Percentiles rank a stretch among this genome's conserved stretches.
These are phyloP conservation scores for Colletotrichum destructivum DNA, from an alignment of 2,329 filamentous ascomycete genomes.

Conservation along the genomic window DNA sequence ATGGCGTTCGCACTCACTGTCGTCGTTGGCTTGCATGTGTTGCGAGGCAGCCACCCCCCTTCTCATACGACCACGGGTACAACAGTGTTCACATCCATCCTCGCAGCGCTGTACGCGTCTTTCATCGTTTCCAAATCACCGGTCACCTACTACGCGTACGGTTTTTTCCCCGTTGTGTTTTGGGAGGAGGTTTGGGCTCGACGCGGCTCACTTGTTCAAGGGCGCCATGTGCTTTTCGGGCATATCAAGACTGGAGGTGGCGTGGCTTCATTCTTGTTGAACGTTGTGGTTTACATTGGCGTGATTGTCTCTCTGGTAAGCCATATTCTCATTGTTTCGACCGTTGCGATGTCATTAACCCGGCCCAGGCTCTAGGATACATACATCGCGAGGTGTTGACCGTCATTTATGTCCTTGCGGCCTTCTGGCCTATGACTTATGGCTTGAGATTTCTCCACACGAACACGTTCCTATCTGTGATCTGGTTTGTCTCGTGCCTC, in stretches of 20 bases:
- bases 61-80: conserved; percentile 73
- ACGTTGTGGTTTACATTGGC: conserved; percentile 77
- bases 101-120: conserved; percentile 83
- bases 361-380: conserved; percentile 84
- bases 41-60: conserved; percentile 78
- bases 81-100: conserved; percentile 80
- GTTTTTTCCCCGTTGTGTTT: conserved; percentile 92
- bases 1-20: conserved; percentile 92
- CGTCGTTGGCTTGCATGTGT: conserved; percentile 88
- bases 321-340: conserved; percentile 31
- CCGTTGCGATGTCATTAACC: conserved; percentile 41
- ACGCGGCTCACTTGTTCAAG: conserved; percentile 77
- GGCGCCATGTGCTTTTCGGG: conserved; percentile 77
- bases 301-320: conserved; percentile 84
- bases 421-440: conserved; percentile 83
- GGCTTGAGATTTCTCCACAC: conserved; percentile 79
- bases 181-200: conserved; percentile 96
- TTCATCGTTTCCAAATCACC: conserved; percentile 87
- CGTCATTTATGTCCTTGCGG: conserved; percentile 80
- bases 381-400: conserved; percentile 92
- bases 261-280: conserved; percentile 72
- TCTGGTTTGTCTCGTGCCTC: conserved; percentile 84
- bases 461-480: conserved; percentile 74
- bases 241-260: conserved; percentile 75
- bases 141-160: conserved; percentile 89